A percentile compares a stretch with the other conserved stretches of the same genome.
phyloP scores from a whole-genome alignment of 1,139 yeast genomes.

The Blastobotrys aristatus region DNA sequence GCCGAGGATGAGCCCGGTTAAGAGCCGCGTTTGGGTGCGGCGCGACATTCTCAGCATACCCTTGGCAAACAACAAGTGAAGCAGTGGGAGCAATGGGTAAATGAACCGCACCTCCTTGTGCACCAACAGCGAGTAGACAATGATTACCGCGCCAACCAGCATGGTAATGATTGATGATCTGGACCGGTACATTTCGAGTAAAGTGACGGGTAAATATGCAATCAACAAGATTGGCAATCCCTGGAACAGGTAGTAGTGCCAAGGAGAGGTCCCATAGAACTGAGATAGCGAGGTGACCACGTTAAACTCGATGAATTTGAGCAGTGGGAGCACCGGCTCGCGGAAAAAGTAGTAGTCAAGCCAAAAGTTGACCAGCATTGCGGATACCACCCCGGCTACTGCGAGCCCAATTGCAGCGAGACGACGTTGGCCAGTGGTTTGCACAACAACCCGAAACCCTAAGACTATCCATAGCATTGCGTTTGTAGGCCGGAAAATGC shows the following conservation, averaged over 20 bases:
- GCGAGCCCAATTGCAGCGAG: slow-evolving; percentile 27
- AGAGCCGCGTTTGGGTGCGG: slow-evolving; percentile 7
- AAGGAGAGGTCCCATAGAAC: slow-evolving; percentile 80
- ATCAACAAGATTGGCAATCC: slow-evolving; percentile 73
- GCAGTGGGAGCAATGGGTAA: slow-evolving; percentile 78
- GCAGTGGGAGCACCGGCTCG: slow-evolving; percentile 52
- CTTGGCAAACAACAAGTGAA: slow-evolving; percentile 37
- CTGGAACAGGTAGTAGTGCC: slow-evolving; percentile 81
- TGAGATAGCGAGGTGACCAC: slow-evolving; percentile 64
- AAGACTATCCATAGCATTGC: slow-evolving; percentile 64
- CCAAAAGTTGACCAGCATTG: slow-evolving; percentile 37
- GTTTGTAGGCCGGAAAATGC: slow-evolving; percentile 77
- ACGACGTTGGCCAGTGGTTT: not conserved
- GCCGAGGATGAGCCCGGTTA: slow-evolving; percentile 27
- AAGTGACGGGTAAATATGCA: slow-evolving; percentile 58
- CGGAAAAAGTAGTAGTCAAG: slow-evolving; percentile 64
- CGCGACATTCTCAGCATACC: slow-evolving; percentile 14
- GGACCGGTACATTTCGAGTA: slow-evolving; percentile 38
- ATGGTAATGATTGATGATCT: slow-evolving; percentile 27
- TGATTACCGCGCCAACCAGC: slow-evolving; percentile 41
- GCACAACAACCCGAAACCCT: slow-evolving; percentile 41
- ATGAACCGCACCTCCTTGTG: slow-evolving; percentile 93
- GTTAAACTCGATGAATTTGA: slow-evolving; percentile 72
- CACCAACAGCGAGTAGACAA: slow-evolving; percentile 55
- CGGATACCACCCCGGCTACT: slow-evolving; percentile 24